Evolutionary conservation across 2,329 filamentous ascomycete species (phyloP).

Genomic region (Fusarium nanum): DNA sequence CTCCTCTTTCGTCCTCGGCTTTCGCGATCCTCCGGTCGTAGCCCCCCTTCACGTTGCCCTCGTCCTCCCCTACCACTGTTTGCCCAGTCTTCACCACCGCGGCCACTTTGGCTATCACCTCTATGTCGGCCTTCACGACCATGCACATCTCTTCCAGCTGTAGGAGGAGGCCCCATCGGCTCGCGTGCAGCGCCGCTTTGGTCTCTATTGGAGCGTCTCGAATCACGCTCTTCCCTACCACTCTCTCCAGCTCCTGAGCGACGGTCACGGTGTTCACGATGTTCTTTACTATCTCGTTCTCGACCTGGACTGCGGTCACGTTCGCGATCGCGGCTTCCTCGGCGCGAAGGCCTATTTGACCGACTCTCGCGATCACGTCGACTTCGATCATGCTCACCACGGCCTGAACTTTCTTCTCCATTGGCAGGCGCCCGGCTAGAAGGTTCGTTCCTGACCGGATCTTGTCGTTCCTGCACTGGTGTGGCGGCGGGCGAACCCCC

Average conservation of each 20-base stretch:
- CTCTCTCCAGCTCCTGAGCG: slow-evolving; percentile 51
- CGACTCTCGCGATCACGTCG: slow-evolving; percentile 58
- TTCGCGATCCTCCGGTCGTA: slow-evolving; percentile 51
- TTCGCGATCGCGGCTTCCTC: slow-evolving; percentile 63
- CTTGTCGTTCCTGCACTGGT: slow-evolving; percentile 61
- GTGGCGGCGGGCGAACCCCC: slow-evolving; percentile 64
- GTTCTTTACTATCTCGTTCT: slow-evolving; percentile 60
- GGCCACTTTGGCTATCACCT: slow-evolving; percentile 42
- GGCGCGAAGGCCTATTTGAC: slow-evolving; percentile 57
- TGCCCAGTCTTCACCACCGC: slow-evolving; percentile 52
- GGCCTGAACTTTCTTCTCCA: slow-evolving; percentile 47
- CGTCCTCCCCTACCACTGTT: slow-evolving; percentile 50
- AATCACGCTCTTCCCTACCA: slow-evolving; percentile 52
- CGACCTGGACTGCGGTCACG: slow-evolving; percentile 61
- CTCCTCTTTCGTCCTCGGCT: slow-evolving; percentile 54
- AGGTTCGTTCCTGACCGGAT: slow-evolving; percentile 56
- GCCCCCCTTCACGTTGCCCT: slow-evolving; percentile 49
- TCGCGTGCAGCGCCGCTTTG: slow-evolving; percentile 46
- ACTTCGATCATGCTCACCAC: slow-evolving; percentile 57
- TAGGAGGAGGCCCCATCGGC: slow-evolving; percentile 48
- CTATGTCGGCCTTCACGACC: slow-evolving; percentile 51
- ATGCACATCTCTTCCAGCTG: slow-evolving; percentile 48
- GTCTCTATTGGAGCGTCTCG: slow-evolving; percentile 47
- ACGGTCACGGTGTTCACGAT: slow-evolving; percentile 59
- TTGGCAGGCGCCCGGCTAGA: slow-evolving; percentile 51